Evolutionary conservation across 495 filamentous ascomycete species (phyloP), one percentile per base, ranked within the genome.

Genomic region (Podospora sp.): DNA sequence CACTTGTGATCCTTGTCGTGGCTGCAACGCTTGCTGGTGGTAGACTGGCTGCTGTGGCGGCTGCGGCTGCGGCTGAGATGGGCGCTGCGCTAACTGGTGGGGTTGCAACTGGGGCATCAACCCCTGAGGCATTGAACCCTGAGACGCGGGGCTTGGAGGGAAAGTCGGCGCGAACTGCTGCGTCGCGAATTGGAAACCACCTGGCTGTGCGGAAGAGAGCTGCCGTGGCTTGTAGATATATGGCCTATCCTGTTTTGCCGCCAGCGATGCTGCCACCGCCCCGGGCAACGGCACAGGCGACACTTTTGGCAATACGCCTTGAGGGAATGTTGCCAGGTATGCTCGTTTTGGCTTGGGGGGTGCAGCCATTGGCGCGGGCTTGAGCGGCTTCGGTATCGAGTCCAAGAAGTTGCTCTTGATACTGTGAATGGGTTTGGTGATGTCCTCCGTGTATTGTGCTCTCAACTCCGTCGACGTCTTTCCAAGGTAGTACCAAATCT

Each of bases 401-500:
- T 89, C 87, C 75, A 90, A 69, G 76, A 88, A 91, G 69, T 86
- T 87, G 65, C 83, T 85, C 76, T 86, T 86, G 33, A 78, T 68
- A 62, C 87, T 89, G 68, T 89, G 81, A 52, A 62, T 69, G 0
- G 73, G 78, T 21, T 85, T 88, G 49, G 79, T 79, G 67, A 84
- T 87, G 81, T 96, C 89, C 69, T 95, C 90, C 29, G 95, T 97
- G 81, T 93, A 99, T 74, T 96, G 91, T 53, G 92, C 90, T 78
- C 89, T 93, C 72, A 93, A 90, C 74, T 99, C 95, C 21, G 95
- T 98, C 55, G 94, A 97, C 58, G 83, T 86, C 72, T 87, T 85
- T 20, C 91, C 92, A 69, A 99, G 84, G 77, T 97, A 99, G 78
- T 91, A 87, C 94, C 94, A 99, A 63, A 97, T 78, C 70, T 91